Evolutionary conservation across 805 yeast genomes (phyloP).

Genomic region (Suhomyces emberorum): DNA sequence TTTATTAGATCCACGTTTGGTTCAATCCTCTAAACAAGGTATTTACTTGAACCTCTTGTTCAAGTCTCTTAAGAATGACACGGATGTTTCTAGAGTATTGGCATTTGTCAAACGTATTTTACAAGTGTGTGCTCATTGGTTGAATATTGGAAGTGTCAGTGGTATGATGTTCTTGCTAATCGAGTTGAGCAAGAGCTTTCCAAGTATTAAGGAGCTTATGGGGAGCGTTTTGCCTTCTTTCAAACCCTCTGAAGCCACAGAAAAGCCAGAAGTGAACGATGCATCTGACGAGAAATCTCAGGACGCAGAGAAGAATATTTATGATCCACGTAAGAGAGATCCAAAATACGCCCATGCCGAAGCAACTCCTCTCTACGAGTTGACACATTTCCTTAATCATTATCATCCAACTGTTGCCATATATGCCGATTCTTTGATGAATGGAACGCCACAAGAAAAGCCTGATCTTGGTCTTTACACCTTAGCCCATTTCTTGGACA

Average conservation of each 20-base stretch:
- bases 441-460: constrained; percentile 49
- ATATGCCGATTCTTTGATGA: constrained; percentile 66
- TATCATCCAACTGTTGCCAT: constrained; percentile 89
- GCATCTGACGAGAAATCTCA: constrained; percentile 49
- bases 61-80: constrained; percentile 76
- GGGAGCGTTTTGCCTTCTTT: constrained; percentile 47
- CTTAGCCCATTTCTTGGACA: constrained; percentile 85
- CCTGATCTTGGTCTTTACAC: constrained; percentile 92
- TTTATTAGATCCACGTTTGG: constrained; percentile 76
- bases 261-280: constrained; percentile 8
- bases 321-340: constrained; percentile 88
- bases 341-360: constrained; percentile 90
- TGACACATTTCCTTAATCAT: constrained; percentile 67
- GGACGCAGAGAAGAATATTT: constrained; percentile 45
- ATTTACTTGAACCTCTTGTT: constrained; percentile 82
- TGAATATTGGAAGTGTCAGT: constrained; percentile 80
- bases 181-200: constrained; percentile 61
- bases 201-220: constrained; percentile 65
- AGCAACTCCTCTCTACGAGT: constrained; percentile 82
- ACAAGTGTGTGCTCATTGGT: constrained; percentile 83
- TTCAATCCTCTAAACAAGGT: constrained; percentile 87
- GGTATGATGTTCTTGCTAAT: constrained; percentile 76
- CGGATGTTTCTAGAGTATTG: constrained; percentile 59
- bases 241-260: constrained; percentile 43
- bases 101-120: constrained; percentile 90